Base-by-base conservation (phyloP, 805 yeast genomes). In the Isabelozyma gotoi region DNA sequence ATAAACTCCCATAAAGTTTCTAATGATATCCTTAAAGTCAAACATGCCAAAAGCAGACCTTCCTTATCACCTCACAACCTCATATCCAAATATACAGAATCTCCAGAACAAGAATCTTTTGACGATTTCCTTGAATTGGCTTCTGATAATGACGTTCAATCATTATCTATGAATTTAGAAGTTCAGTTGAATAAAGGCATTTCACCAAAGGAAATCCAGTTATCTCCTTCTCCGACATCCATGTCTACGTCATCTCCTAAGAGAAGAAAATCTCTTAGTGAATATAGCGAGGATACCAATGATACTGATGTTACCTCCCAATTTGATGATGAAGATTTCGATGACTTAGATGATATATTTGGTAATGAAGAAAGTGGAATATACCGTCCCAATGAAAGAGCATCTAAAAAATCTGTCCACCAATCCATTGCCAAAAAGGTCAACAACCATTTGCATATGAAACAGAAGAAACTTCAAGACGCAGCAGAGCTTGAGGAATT, bases 261-360 rank as follows among this genome's bases (percentile, higher is more conserved):
- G 43, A 45, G 56, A n/a, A 43, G 63, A 7, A 57, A 55, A 32
- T 54, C 68, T 1, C 47, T 68, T 34, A 59, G 68, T 44, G 71
- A 67, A 19, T 67, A 67, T 45, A 66, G 74, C 42, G 75, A 70
- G 42, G 66, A 56, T n/a, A 52, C 57, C 4, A 47, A 51, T 33
- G 72, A 66, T 24, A 71, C 75, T 0, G 74, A 68, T 39, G 59
- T 61, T 31, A 69, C 76, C 2, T 60, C 68, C 3, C 66, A 67
- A 29, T 52, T 69, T 47, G 58, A 66, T 40, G 74, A 67, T 19
- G 70, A 66, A 2, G 41, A 19, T 14, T 58, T 61, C 43, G 71
- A 65, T 40, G 71, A 65, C 18, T 42, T 67, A 36, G 76, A 70
- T 44, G 59, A 66, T 40, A 60, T 68, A 10, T 67, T 67, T 49